These are phyloP conservation scores for Neofusicoccum sp. DNA, from an alignment of 2,329 filamentous ascomycete species.

Conservation along the genomic window DNA sequence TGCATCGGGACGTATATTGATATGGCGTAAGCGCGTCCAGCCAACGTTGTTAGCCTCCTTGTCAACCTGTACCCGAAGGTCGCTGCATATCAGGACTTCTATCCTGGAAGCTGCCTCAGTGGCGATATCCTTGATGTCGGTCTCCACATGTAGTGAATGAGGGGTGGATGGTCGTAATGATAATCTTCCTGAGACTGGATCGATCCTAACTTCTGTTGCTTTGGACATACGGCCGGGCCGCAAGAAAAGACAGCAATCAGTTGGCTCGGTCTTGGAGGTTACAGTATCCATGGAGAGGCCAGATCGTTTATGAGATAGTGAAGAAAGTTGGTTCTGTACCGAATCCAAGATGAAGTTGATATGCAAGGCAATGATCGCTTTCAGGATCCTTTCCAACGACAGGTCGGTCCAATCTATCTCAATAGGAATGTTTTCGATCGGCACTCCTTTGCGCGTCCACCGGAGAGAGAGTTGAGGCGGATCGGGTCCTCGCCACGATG, in stretches of 20 bases:
- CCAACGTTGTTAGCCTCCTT: slow-evolving; percentile 64
- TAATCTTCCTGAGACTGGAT: slow-evolving; percentile 77
- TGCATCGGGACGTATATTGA: slow-evolving; percentile 45
- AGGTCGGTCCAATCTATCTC: slow-evolving; percentile 67
- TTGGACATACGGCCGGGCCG: slow-evolving; percentile 67
- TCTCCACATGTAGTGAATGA: slow-evolving; percentile 57
- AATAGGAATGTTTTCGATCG: slow-evolving; percentile 70
- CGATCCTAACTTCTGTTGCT: slow-evolving; percentile 64
- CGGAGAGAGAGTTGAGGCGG: slow-evolving; percentile 59
- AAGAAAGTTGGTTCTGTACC: slow-evolving; percentile 63
- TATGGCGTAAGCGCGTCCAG: slow-evolving; percentile 58
- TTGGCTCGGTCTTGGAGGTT: slow-evolving; percentile 63
- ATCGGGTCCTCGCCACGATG: slow-evolving; percentile 37
- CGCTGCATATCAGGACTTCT: slow-evolving; percentile 64
- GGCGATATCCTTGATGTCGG: slow-evolving; percentile 63
- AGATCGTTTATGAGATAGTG: slow-evolving; percentile 59
- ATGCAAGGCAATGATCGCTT: slow-evolving; percentile 74
- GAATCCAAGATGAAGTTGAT: slow-evolving; percentile 70
- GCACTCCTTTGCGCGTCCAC: slow-evolving; percentile 84
- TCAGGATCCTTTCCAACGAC: slow-evolving; percentile 74
- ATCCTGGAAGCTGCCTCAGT: slow-evolving; percentile 61
- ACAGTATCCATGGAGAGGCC: slow-evolving; percentile 62
- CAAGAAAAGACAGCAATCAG: slow-evolving; percentile 67
- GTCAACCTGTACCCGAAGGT: slow-evolving; percentile 63
- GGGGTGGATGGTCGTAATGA: slow-evolving; percentile 62